Evolutionary conservation across 164 flowering plant species (phyloP).

Genomic region (Protea cynaroides): DNA sequence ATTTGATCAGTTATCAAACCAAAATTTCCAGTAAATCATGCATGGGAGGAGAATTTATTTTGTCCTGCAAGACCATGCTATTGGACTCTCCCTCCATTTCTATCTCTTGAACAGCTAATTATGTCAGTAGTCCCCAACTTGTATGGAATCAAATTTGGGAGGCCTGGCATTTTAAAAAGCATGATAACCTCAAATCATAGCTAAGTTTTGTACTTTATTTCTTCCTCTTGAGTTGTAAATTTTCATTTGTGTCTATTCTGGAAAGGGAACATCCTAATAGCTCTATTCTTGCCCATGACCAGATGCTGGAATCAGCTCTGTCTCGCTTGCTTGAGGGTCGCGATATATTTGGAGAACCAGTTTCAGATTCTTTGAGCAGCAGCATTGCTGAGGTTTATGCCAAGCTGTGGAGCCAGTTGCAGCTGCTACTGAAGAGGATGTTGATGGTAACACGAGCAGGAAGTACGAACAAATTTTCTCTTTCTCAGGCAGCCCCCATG

Average conservation of each 20-base stretch:
- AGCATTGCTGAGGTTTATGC: constrained; percentile 27
- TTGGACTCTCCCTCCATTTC: too few relatives aligned
- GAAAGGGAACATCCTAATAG: neutral
- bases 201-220: neutral
- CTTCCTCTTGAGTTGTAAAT: constrained; percentile 2
- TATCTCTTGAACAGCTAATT: too few relatives aligned
- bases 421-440: constrained; percentile 65
- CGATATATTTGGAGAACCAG: constrained; percentile 27
- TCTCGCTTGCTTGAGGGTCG: constrained; percentile 75
- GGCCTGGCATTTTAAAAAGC: neutral
- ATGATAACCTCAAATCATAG: too few relatives aligned
- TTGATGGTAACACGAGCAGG: constrained; percentile 38
- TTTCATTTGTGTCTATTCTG: neutral
- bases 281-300: constrained; percentile 10
- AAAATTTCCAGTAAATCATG: too few relatives aligned
- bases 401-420: constrained; percentile 71
- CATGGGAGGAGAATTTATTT: too few relatives aligned
- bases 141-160: too few relatives aligned
- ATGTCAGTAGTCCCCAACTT: too few relatives aligned
- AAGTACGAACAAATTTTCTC: constrained; percentile 31
- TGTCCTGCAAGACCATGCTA: too few relatives aligned
- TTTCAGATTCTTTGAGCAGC: constrained; percentile 15
- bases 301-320: constrained; percentile 81
- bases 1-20: too few relatives aligned
- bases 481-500: constrained; percentile 19